Evolutionary conservation across 176 grass and related monocot genomes (phyloP), one percentile per base, ranked within the genome.

Genomic region (Themeda triandra): DNA sequence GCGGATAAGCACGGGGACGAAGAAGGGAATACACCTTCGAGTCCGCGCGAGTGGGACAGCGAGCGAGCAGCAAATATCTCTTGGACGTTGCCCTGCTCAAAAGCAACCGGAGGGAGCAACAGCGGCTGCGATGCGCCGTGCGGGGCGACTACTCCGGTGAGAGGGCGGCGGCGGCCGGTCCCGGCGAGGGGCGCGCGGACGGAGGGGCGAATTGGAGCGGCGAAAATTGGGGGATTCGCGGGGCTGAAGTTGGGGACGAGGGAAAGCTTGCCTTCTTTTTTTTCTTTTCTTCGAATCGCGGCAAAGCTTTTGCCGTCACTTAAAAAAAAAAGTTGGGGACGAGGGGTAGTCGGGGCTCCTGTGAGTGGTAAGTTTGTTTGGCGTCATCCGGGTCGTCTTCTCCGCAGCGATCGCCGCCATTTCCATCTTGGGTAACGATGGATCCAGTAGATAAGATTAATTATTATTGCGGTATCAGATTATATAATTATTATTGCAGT

Each of bases 1-100:
- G 79, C 28, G 84, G 88, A 90, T 90, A 90, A 79, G 88, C 88
- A 78, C 73, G 29, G 66, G 45, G 81, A 17, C 6, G 30, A 56
- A 32, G 24, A 15, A 33, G 67, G 44, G 81, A 42, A 73, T 13
- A 71, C 53, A 15, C 44, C 44, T 49, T 6, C 49, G 30, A 4
- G 24, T 14, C 76, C 25, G 30, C 31, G 11, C 36, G 75, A 67
- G 48, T 86, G 88, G 73, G 83, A 77, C 83, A 90, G 70, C 84
- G 77, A 23, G 56, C n/a, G 10, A n/a, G 63, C 71, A 10, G 42
- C 60, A 9, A 66, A 59, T 90, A 86, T 82, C 88, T 76, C 41
- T 0, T 30, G 13, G 6, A 15, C 51, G 45, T 58, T 51, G 36
- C 35, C 83, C 66, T 36, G 37, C 45, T n/a, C 81, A 46, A 32